Evolutionary conservation across 805 yeast species (phyloP).

Genomic region (Trichomonascus vanleenenianus): DNA sequence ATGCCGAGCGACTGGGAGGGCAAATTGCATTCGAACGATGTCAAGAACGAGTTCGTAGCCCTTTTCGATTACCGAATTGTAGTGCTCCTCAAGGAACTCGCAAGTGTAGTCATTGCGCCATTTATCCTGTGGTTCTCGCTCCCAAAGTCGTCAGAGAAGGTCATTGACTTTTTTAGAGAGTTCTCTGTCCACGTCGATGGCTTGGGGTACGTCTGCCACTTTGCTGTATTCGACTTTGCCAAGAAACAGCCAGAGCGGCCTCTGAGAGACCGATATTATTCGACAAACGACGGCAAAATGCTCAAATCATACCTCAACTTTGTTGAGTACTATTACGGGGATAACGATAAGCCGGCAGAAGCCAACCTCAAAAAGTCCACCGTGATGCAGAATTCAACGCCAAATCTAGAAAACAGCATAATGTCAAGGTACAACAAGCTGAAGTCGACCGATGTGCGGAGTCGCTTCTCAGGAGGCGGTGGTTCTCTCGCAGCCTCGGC

Average conservation of each 20-base stretch:
- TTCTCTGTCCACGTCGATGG: conserved; percentile 89
- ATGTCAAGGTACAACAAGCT: conserved; percentile 25
- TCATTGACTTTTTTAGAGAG: conserved; percentile 87
- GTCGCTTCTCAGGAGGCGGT: no score
- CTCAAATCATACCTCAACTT: conserved; percentile 83
- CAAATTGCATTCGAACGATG: conserved; percentile 72
- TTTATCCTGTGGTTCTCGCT: conserved; percentile 81
- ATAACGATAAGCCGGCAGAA: background rate
- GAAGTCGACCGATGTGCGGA: background rate
- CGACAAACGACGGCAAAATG: conserved; percentile 73
- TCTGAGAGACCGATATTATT: conserved; percentile 32
- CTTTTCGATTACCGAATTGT: conserved; percentile 68
- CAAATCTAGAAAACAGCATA: conserved; percentile 23
- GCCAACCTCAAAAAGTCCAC: background rate
- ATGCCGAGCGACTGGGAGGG: conserved; percentile 85
- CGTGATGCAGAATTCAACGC: background rate
- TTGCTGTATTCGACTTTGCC: conserved; percentile 85
- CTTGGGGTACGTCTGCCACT: conserved; percentile 86
- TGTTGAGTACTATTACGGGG: conserved; percentile 66
- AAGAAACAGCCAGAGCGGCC: conserved; percentile 27
- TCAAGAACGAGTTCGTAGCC: conserved; percentile 73
- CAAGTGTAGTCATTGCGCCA: conserved; percentile 79
- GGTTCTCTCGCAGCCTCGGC: background rate
- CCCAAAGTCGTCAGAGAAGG: conserved; percentile 62
- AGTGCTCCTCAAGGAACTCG: conserved; percentile 65